Evolutionary conservation across 192 early-diverging fungal species (phyloP), one percentile per base, ranked within the genome.

Genomic region (Physocladia obscura): DNA sequence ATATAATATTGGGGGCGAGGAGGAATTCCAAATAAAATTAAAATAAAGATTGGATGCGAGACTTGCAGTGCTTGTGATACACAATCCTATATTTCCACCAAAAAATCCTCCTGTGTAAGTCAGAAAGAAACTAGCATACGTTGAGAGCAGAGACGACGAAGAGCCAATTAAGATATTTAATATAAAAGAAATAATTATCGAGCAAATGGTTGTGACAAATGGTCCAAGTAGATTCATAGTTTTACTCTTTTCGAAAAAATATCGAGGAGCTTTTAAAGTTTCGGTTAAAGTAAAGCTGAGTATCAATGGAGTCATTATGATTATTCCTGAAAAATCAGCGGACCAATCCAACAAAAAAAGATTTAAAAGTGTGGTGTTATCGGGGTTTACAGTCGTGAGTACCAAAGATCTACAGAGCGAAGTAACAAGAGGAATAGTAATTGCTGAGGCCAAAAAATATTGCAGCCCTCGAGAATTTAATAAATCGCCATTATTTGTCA

Each of bases 81-180:
- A 68, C 44, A 57, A 29, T 4, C 65, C 65, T 39, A 27, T n/a
- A 11, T 29, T 37, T 37, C 65, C 65, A 4, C 65, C 65, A 31
- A 38, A 68, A 29, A 56, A 68, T 54, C 35, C 65, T 11, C 34
- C 30, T 51, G 40, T 56, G 36, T 39, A 68, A 13, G 36, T 38
- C 4, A 68, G 21, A 38, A 21, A 27, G 24, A 38, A 56, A 30
- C 11, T 32, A n/a, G 13, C 15, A 29, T 68, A 68, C 11, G 29
- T 13, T 2, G 35, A 21, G 11, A 68, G 29, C 11, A 57, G 22
- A 5, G 51, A 11, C n/a, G 65, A 54, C 17, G 17, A 4, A 3
- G 24, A 6, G 6, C 65, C 65, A 0, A 68, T 31, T 2, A 27
- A 32, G 4, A 27, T 24, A 5, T 34, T 13, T 5, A 68, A 30